These are phyloP conservation scores for Saturnispora diversa DNA, from an alignment of 805 yeast genomes.

Conservation along the genomic window DNA sequence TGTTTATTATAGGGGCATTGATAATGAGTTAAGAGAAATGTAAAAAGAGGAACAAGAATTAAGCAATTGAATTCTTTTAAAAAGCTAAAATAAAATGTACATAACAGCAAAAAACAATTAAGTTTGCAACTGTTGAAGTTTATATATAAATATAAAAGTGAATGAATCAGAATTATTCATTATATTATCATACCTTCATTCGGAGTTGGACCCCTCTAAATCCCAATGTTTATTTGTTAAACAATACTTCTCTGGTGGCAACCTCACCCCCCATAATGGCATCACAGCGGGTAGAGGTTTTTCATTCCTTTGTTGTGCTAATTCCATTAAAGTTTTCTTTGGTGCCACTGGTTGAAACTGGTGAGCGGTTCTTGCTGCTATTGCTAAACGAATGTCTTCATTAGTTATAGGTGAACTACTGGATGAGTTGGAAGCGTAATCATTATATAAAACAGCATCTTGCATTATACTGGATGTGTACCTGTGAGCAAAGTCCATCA, in stretches of 20 bases:
- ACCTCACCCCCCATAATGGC: constrained; percentile 82
- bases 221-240: constrained; percentile 78
- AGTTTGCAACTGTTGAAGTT: no score
- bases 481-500: constrained; percentile 92
- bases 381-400: constrained; percentile 87
- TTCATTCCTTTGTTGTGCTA: constrained; percentile 88
- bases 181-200: neutral
- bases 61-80: no score
- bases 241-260: constrained; percentile 98
- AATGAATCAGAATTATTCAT: no score
- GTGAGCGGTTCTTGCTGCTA: constrained; percentile 88
- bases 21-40: no score
- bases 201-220: constrained; percentile 4
- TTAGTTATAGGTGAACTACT: constrained; percentile 52
- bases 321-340: constrained; percentile 78
- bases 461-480: constrained; percentile 81
- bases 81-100: no score
- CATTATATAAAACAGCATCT: constrained; percentile 85
- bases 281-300: constrained; percentile 86
- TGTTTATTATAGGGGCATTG: neutral
- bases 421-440: constrained; percentile 55
- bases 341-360: constrained; percentile 96
- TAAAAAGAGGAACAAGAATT: no score
- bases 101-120: no score
- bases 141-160: no score